Base-by-base conservation (phyloP, 441 rosid genomes). In the Pelargonium fulgidum region DNA sequence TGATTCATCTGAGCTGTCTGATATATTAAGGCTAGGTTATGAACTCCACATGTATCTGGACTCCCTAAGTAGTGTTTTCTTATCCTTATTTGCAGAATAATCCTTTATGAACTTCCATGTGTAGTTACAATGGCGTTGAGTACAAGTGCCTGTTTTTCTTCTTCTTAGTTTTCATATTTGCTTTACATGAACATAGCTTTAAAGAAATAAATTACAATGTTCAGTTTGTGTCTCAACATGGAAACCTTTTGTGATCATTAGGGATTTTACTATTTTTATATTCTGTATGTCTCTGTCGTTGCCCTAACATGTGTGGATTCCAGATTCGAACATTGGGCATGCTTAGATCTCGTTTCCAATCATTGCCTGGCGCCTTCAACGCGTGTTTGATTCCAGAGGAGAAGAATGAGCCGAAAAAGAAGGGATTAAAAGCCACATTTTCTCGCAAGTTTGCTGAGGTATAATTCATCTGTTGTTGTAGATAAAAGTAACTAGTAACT, bases 321-420 rank as follows among this genome's bases (percentile, higher is more conserved):
- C 85, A 95, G 99, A 95, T 95, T 80, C 98, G 97, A 65, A 95
- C 99, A 16, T 77, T 95, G 72, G 98, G 97, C 76, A 95, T 95
- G 99, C 95, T 95, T 73, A 81, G 99, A 72, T 95, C 99, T 69
- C 97, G 99, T 73, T 95, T 95, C 58, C 79, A 89, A 44, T 84
- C 96, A 50, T 66, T 95, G 82, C 99, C 99, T 67, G 90, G 80
- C 73, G 98, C 93, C 73, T 95, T 95, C 75, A 91, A 95, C 85
- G 88, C 72, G 66, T 54, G 92, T 72, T 81, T 95, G 65, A 95
- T 92, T 75, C 99, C 99, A 0, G 80, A 80, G 36, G 99, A 89
- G 66, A 85, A 73, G 73, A 80, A 74, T 70, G 90, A 77, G 82
- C 79, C 80, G 62, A 89, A 76, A 79, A 95, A 88, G 85, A 90